These are phyloP conservation scores for Aspergillus sp. DNA, from an alignment of 2,329 filamentous ascomycete species.

Conservation along the genomic window DNA sequence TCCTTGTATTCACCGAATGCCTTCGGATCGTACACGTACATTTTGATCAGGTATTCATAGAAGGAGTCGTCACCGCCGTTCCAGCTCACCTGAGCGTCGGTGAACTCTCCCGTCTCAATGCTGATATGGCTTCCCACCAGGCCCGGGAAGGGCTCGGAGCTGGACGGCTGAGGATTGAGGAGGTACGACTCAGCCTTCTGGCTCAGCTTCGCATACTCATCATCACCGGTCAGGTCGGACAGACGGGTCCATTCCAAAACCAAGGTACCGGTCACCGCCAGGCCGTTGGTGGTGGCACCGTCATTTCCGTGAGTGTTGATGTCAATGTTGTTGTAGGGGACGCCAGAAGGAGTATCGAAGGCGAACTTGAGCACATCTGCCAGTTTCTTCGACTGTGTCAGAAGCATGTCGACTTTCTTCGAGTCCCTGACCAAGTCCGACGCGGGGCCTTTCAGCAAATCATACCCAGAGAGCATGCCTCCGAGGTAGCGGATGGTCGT, in stretches of 20 bases:
- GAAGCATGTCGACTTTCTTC: slow-evolving; percentile 55
- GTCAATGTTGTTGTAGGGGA: slow-evolving; percentile 68
- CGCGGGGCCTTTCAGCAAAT: slow-evolving; percentile 66
- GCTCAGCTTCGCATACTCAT: slow-evolving; percentile 63
- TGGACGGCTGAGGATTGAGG: slow-evolving; percentile 61
- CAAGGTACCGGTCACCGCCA: slow-evolving; percentile 74
- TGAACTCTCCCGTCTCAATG: slow-evolving; percentile 63
- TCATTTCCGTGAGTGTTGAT: slow-evolving; percentile 55
- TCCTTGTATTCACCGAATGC: slow-evolving; percentile 66
- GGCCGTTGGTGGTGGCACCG: slow-evolving; percentile 59
- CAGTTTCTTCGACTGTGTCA: slow-evolving; percentile 65
- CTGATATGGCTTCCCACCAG: slow-evolving; percentile 68
- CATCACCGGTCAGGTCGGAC: slow-evolving; percentile 69
- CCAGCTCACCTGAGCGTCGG: slow-evolving; percentile 70
- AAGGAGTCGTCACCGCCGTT: slow-evolving; percentile 73
- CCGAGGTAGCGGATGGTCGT: slow-evolving; percentile 86
- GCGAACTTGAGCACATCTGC: slow-evolving; percentile 72
- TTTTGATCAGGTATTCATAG: slow-evolving; percentile 90
- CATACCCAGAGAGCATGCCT: slow-evolving; percentile 70
- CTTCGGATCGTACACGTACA: slow-evolving; percentile 73
- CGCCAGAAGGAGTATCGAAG: slow-evolving; percentile 72
- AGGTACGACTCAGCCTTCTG: slow-evolving; percentile 69
- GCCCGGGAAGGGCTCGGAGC: slow-evolving; percentile 71
- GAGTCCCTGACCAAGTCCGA: slow-evolving; percentile 48
- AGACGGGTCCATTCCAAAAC: slow-evolving; percentile 82